Evolutionary conservation across 2,329 filamentous ascomycete species (phyloP).

Genomic region (Aspergillus sp.): DNA sequence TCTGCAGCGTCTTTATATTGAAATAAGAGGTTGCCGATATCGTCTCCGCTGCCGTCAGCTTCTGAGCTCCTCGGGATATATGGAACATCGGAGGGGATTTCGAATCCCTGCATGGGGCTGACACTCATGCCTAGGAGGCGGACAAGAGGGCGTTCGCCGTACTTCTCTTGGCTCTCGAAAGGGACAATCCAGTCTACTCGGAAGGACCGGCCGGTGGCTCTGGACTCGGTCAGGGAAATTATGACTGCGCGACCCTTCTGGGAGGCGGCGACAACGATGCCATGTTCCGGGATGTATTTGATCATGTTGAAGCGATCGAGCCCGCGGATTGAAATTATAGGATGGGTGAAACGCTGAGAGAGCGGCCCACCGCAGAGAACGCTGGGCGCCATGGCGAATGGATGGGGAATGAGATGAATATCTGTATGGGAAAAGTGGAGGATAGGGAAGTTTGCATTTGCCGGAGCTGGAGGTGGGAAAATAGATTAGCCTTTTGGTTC

Average conservation of each 20-base stretch:
- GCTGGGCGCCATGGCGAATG: conserved; percentile 29
- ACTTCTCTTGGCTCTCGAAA: conserved; percentile 49
- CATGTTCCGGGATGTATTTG: conserved; percentile 58
- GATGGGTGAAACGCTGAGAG: conserved; percentile 27
- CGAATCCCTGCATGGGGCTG: conserved; percentile 56
- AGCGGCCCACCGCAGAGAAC: conserved; percentile 33
- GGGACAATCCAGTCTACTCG: conserved; percentile 60
- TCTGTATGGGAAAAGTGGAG: conserved; percentile 43
- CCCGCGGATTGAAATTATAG: conserved; percentile 22
- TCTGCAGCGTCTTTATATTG: conserved; percentile 19
- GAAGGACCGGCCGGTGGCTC: conserved; percentile 45
- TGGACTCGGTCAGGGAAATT: conserved; percentile 50
- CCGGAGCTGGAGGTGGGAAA: conserved; percentile 16
- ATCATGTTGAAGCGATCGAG: conserved; percentile 59
- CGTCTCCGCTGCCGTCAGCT: not conserved
- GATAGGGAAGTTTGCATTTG: conserved; percentile 37
- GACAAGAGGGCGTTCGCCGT: conserved; percentile 42
- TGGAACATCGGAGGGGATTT: conserved; percentile 36
- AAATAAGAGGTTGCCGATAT: conserved; percentile 19
- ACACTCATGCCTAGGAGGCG: conserved; percentile 57
- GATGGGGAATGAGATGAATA: conserved; percentile 38
- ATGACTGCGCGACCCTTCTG: conserved; percentile 59
- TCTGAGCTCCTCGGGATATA: conserved; percentile 28
- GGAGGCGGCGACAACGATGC: conserved; percentile 57
- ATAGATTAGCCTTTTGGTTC: conserved; percentile 6